A percentile compares a stretch with the other conserved stretches of the same genome.
These are phyloP conservation scores for Sporisorium scitamineum DNA, from an alignment of 1,284 basidiomycete genomes.

Conservation along the genomic window DNA sequence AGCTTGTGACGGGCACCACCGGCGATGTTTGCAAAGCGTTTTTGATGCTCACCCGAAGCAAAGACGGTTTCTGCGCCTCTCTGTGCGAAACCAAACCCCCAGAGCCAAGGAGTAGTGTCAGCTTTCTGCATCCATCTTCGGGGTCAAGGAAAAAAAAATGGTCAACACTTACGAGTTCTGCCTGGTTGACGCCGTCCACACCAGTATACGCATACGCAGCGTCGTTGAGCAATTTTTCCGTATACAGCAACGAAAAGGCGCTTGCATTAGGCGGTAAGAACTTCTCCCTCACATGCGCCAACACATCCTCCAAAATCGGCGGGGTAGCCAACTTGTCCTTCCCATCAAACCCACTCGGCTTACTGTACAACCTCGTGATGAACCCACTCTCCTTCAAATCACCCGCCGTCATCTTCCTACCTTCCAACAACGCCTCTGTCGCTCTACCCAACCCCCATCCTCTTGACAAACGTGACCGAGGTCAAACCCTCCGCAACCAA, in stretches of 20 bases:
- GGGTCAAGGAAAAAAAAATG: neutral
- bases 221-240: slow-evolving; percentile 50
- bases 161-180: slow-evolving; percentile 46
- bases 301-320: slow-evolving; percentile 45
- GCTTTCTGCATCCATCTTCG: neutral
- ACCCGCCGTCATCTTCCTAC: slow-evolving; percentile 39
- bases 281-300: slow-evolving; percentile 32
- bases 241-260: slow-evolving; percentile 52
- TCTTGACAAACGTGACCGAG: slow-evolving; percentile 43
- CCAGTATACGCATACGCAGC: slow-evolving; percentile 46
- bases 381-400: slow-evolving; percentile 52
- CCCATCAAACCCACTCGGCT: slow-evolving; percentile 23
- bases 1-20: slow-evolving; percentile 55
- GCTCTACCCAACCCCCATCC: slow-evolving; percentile 54
- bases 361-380: slow-evolving; percentile 46
- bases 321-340: slow-evolving; percentile 35
- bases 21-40: slow-evolving; percentile 45
- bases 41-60: slow-evolving; percentile 40
- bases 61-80: slow-evolving; percentile 54
- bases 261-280: slow-evolving; percentile 46
- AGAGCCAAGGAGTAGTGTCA: neutral
- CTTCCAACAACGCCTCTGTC: slow-evolving; percentile 52
- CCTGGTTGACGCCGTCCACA: slow-evolving; percentile 45
- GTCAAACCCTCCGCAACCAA: slow-evolving; percentile 53
- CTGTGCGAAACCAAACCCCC: slow-evolving; percentile 4